phyloP scores from a whole-genome alignment of 2,329 filamentous ascomycete genomes.

The Chaetomiaceae sp. region DNA sequence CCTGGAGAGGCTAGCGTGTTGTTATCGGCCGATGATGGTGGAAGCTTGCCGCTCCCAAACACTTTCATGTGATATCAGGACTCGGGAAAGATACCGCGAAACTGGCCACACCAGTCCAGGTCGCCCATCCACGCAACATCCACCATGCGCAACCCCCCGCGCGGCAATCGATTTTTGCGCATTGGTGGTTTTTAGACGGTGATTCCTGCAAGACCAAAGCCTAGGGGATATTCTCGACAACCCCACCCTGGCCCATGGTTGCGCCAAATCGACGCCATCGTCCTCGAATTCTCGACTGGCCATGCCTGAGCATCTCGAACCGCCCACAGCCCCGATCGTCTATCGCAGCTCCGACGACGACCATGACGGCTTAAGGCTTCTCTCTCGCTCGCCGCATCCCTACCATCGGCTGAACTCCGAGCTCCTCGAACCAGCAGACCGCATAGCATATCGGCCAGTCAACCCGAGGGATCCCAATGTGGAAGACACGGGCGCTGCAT shows the following conservation, averaged over 20 bases:
- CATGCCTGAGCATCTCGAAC: slow-evolving; percentile 46
- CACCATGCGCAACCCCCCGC: neutral
- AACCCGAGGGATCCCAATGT: slow-evolving; percentile 11
- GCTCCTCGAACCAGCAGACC: slow-evolving; percentile 49
- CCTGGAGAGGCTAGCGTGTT: neutral
- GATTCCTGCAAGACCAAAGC: neutral
- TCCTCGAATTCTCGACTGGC: slow-evolving; percentile 12
- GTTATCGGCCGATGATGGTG: neutral
- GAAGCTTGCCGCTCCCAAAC: neutral
- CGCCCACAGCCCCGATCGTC: slow-evolving; percentile 28
- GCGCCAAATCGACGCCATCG: neutral
- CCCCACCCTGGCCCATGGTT: neutral
- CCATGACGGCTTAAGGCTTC: slow-evolving; percentile 40
- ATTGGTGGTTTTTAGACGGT: neutral
- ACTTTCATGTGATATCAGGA: slow-evolving; percentile 5
- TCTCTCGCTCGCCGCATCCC: slow-evolving; percentile 63
- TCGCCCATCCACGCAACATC: neutral
- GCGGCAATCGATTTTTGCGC: neutral
- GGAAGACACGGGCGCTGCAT: slow-evolving; percentile 14
- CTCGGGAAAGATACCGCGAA: neutral
- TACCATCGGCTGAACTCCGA: slow-evolving; percentile 59
- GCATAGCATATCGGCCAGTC: slow-evolving; percentile 27
- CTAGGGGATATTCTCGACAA: neutral
- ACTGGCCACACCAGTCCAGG: neutral
- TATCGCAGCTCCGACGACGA: slow-evolving; percentile 16